Base-by-base conservation (phyloP, 2,329 filamentous ascomycete genomes). In the Cordyceps cateniannulata region DNA sequence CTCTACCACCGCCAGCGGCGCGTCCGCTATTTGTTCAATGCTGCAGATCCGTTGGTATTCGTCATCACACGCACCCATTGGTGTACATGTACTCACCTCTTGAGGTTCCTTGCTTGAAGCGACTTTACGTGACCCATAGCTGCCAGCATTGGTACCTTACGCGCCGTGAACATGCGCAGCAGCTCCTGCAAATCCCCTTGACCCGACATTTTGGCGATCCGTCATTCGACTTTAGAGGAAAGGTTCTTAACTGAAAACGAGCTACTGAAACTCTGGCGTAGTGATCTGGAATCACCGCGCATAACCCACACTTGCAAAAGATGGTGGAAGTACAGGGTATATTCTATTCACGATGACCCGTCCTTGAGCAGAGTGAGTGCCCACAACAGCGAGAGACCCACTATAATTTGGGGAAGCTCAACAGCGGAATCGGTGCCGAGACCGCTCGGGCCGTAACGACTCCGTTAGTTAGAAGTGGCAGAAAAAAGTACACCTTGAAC, bases 161-260 rank as follows among this genome's bases (percentile, higher is more conserved):
- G 81, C 51, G 79, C 77, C 3, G 82, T 86, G 65, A 87, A 73
- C 59, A 86, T 76, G 51, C 83, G 82, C 58, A 87, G 75, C 18
- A 87, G 77, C 67, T 85, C 84, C 66, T 86, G 83, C 24, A 87
- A 71, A 65, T 87, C 84, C 62, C 82, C 78, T 64, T 85, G 81
- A 1, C 79, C 76, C 8, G 81, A 77, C 82, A 85, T 85, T 38
- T n/a, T 50, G 27, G 14, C 32, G 7, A 25, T n/a, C 3, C 6
- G 3, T 18, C 18, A 27, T 12, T 5, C 14, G 1, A 57, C 6
- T 16, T 5, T 5, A 44, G 16, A 1, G 3, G 5, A 38, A 3
- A 5, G 16, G n/a, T n/a, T n/a, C 32, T 42, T 2, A 4, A 40
- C 3, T 8, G 18, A 3, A 1, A 29, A 20, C 3, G 2, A 8